phyloP scores from a whole-genome alignment of 352 stramenopile genomes.

The Phytophthora tubulina region DNA sequence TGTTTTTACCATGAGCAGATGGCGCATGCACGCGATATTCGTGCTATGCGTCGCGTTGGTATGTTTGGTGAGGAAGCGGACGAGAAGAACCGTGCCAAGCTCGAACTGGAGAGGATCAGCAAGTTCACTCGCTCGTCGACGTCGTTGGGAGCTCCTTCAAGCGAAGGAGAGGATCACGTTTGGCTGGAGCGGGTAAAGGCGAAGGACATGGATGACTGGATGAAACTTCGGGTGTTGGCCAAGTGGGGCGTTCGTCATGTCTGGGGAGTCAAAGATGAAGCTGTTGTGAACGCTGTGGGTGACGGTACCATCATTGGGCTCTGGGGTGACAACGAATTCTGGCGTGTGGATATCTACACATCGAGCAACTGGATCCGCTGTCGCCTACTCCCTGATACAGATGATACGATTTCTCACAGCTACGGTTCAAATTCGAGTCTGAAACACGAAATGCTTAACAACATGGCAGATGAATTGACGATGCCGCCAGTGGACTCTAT shows the following conservation, averaged over 20 bases:
- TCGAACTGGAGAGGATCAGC: slow-evolving; percentile 74
- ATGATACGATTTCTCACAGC: slow-evolving; percentile 69
- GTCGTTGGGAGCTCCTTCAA: slow-evolving; percentile 34
- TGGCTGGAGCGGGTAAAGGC: slow-evolving; percentile 87
- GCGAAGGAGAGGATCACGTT: slow-evolving; percentile 60
- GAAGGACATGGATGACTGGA: slow-evolving; percentile 90
- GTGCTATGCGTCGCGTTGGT: slow-evolving; percentile 57
- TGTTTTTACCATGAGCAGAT: slow-evolving; percentile 89
- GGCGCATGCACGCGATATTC: slow-evolving; percentile 78
- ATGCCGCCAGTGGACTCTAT: slow-evolving; percentile 51
- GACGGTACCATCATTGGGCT: slow-evolving; percentile 47
- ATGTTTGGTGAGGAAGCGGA: slow-evolving; percentile 73
- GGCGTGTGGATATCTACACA: slow-evolving; percentile 86
- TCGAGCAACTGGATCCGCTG: slow-evolving; percentile 90
- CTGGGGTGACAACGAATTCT: slow-evolving; percentile 76
- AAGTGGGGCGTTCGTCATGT: slow-evolving; percentile 88
- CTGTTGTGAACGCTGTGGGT: slow-evolving; percentile 29
- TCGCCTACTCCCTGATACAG: slow-evolving; percentile 80
- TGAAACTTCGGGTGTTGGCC: slow-evolving; percentile 79
- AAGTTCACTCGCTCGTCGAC: slow-evolving; percentile 63
- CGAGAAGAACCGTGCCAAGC: slow-evolving; percentile 68
- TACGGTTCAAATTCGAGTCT: slow-evolving; percentile 51
- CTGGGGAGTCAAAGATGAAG: slow-evolving; percentile 55
- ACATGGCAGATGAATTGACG: slow-evolving; percentile 45
- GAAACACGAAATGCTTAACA: slow-evolving; percentile 47